phyloP scores from a whole-genome alignment of 352 stramenopile species.

The Chrysophaeum taylorii region DNA sequence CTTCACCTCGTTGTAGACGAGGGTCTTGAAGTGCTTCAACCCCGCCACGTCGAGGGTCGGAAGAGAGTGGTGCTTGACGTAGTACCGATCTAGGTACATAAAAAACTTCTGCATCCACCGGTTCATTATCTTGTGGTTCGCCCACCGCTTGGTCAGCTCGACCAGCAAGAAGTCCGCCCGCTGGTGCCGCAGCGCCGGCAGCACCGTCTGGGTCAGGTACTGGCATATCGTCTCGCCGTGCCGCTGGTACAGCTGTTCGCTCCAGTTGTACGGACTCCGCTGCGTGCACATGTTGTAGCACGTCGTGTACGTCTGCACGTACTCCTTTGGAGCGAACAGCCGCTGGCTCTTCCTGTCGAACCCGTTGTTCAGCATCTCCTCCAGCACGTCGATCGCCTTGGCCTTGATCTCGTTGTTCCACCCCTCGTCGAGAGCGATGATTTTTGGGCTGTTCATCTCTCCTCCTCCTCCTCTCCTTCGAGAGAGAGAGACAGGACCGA shows the following conservation, averaged over 20 bases:
- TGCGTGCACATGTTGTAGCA: slow-evolving; percentile 99
- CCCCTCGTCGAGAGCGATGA: slow-evolving; percentile 52
- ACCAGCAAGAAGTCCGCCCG: slow-evolving; percentile 87
- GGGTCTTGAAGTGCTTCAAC: slow-evolving; percentile 61
- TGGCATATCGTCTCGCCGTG: slow-evolving; percentile 74
- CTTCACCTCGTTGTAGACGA: slow-evolving; percentile 73
- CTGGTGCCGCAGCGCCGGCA: slow-evolving; percentile 53
- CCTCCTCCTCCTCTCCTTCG: too few relatives aligned
- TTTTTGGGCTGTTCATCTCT: slow-evolving; percentile 21
- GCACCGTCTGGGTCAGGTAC: slow-evolving; percentile 62
- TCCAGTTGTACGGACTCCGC: slow-evolving; percentile 96
- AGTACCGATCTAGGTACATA: slow-evolving; percentile 92
- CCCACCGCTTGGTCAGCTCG: slow-evolving; percentile 90
- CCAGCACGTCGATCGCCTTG: slow-evolving; percentile 66
- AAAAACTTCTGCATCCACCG: slow-evolving; percentile 99
- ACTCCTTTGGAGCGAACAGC: slow-evolving; percentile 61
- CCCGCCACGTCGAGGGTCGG: slow-evolving; percentile 83
- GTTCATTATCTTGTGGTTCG: slow-evolving; percentile 99
- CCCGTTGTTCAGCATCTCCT: slow-evolving; percentile 55
- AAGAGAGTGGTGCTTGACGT: slow-evolving; percentile 84
- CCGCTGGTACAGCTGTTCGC: slow-evolving; percentile 92
- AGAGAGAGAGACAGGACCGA: too few relatives aligned
- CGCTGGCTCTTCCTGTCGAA: slow-evolving; percentile 44
- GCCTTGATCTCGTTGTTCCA: slow-evolving; percentile 69
- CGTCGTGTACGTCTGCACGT: slow-evolving; percentile 53